Conservation (phyloP, 2,329 filamentous ascomycete genomes). For the Phialemoniopsis sp. region DNA sequence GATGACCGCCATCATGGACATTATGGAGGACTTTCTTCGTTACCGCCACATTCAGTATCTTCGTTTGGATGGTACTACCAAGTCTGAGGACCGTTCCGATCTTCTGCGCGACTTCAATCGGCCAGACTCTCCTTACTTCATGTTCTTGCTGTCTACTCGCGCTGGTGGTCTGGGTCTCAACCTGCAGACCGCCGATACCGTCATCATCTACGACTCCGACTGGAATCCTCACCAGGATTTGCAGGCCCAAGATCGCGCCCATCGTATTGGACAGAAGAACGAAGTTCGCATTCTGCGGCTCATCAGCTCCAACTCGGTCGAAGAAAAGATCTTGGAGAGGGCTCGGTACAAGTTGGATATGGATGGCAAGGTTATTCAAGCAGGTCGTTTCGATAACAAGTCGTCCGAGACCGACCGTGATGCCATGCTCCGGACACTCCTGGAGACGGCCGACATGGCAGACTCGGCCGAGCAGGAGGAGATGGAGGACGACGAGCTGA, state of each 20-base stretch:
- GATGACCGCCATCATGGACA: constrained; percentile 99
- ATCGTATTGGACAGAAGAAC: constrained; percentile 99
- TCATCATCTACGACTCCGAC: constrained; percentile 99
- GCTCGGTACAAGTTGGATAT: constrained; percentile 98
- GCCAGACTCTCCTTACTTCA: constrained; percentile 88
- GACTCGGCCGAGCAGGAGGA: constrained; percentile 79
- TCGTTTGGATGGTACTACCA: constrained; percentile 92
- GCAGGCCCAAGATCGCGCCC: constrained; percentile 97
- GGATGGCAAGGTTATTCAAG: constrained; percentile 99
- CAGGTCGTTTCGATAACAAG: constrained; percentile 99
- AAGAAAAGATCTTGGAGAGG: constrained; percentile 97
- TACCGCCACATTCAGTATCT: constrained; percentile 81
- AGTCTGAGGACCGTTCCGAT: constrained; percentile 94
- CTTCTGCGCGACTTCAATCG: constrained; percentile 86
- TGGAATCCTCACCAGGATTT: constrained; percentile 99
- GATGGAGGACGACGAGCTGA: constrained; percentile 97
- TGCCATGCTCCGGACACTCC: constrained; percentile 87
- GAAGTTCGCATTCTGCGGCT: constrained; percentile 94
- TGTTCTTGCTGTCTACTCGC: constrained; percentile 97
- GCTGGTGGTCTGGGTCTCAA: constrained; percentile 97
- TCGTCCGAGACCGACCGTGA: constrained; percentile 98
- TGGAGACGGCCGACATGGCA: constrained; percentile 75
- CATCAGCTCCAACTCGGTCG: constrained; percentile 94
- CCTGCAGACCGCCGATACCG: constrained; percentile 93
- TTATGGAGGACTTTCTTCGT: constrained; percentile 97